Conservation (phyloP, 768 basidiomycete genomes). For the Pisolithus tinctorius region DNA sequence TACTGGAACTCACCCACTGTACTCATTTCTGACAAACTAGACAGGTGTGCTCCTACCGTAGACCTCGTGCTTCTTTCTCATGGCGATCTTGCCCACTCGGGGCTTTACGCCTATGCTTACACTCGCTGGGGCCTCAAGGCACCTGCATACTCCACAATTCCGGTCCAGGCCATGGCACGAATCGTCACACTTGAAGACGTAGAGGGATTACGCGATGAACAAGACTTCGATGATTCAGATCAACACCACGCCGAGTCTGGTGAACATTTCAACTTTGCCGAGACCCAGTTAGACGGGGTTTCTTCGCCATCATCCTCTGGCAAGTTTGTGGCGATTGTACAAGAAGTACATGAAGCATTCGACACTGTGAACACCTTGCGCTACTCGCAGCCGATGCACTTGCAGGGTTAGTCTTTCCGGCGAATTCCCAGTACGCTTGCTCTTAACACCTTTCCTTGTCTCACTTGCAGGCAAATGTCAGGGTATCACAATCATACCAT, state of each 20-base stretch:
- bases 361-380: constrained; percentile 86
- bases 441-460: background rate
- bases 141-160: constrained; percentile 89
- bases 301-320: constrained; percentile 11
- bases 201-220: constrained; percentile 71
- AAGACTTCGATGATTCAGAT: constrained; percentile 41
- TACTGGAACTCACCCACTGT: constrained; percentile 10
- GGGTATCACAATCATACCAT: constrained; percentile 90
- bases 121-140: constrained; percentile 83
- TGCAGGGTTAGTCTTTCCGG: constrained; percentile 61
- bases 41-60: constrained; percentile 70
- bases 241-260: constrained; percentile 19
- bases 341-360: constrained; percentile 90
- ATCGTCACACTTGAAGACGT: constrained; percentile 88
- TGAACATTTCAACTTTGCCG: constrained; percentile 13
- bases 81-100: constrained; percentile 83
- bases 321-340: constrained; percentile 68
- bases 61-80: constrained; percentile 93
- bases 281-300: constrained; percentile 15
- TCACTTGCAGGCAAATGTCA: constrained; percentile 69
- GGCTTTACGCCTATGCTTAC: constrained; percentile 90
- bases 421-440: background rate
- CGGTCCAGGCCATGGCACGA: constrained; percentile 92
- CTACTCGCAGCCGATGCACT: constrained; percentile 92
- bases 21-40: constrained; percentile 3